A percentile compares a stretch with the other conserved stretches of the same genome.
Conservation (phyloP, 805 yeast genomes). For the Naumovozyma dairenensis region DNA sequence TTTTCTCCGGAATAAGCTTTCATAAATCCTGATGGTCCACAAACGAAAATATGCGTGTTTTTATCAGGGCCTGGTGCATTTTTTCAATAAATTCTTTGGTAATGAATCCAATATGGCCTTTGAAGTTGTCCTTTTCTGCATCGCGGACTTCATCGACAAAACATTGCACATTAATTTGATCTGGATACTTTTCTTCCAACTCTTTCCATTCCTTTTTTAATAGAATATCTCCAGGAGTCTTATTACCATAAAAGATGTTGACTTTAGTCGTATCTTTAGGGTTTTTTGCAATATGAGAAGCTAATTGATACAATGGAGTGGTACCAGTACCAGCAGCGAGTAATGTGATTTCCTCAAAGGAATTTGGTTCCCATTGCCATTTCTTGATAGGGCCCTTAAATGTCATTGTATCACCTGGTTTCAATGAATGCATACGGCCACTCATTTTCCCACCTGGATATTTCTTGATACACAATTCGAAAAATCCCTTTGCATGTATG, state of each 20-base stretch:
- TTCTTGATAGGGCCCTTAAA: conserved; percentile 92
- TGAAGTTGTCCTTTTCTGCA: conserved; percentile 3
- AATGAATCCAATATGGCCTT: conserved; percentile 76
- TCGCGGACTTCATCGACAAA: conserved; percentile 58
- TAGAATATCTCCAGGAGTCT: conserved; percentile 70
- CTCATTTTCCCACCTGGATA: conserved; percentile 83
- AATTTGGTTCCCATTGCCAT: conserved; percentile 85
- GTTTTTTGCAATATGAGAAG: conserved; percentile 65
- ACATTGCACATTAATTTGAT: conserved; percentile 67
- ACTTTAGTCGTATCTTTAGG: conserved; percentile 87
- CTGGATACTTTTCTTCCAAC: conserved; percentile 46
- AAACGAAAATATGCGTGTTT: conserved; percentile 69
- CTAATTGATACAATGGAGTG: conserved; percentile 86
- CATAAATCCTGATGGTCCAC: conserved; percentile 94
- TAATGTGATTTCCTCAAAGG: conserved; percentile 66
- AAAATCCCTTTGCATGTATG: conserved; percentile 54
- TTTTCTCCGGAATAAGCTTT: conserved; percentile 80
- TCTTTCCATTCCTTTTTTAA: conserved; percentile 68
- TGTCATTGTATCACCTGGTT: conserved; percentile 70
- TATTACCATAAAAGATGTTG: conserved; percentile 69
- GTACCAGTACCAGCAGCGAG: conserved; percentile 97
- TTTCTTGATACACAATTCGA: conserved; percentile 74
- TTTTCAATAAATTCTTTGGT: conserved; percentile 59
- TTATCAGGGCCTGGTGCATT: conserved; percentile 59
- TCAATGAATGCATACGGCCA: conserved; percentile 57